phyloP scores from a whole-genome alignment of 768 basidiomycete species.

The Lentinula detonsa region DNA sequence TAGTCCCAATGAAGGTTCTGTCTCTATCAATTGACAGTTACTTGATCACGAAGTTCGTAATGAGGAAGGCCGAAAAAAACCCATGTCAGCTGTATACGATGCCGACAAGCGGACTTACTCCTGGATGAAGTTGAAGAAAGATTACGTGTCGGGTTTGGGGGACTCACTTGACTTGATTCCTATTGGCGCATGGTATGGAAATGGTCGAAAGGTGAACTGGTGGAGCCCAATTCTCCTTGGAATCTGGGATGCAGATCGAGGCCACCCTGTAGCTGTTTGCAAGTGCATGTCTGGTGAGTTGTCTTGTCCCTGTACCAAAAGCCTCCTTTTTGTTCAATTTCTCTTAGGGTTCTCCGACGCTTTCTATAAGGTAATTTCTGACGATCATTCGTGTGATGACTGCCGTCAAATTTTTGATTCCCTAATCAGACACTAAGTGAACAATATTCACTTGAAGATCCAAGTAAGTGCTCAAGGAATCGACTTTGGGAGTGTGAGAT shows the following conservation, averaged over 20 bases:
- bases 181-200: slow-evolving; percentile 84
- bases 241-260: slow-evolving; percentile 59
- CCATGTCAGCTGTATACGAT: slow-evolving; percentile 83
- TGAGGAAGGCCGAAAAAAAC: slow-evolving; percentile 47
- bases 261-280: slow-evolving; percentile 69
- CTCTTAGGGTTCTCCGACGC: slow-evolving; percentile 68
- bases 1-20: slow-evolving; percentile 8
- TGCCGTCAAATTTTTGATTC: slow-evolving; percentile 1
- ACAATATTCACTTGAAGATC: slow-evolving; percentile 53
- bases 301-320: neutral
- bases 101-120: slow-evolving; percentile 80
- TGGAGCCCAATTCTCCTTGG: slow-evolving; percentile 88
- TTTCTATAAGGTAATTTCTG: slow-evolving; percentile 61
- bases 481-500: slow-evolving; percentile 57
- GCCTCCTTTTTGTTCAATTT: slow-evolving; percentile 1
- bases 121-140: slow-evolving; percentile 92
- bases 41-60: slow-evolving; percentile 48
- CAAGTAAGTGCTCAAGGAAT: slow-evolving; percentile 45
- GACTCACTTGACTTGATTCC: slow-evolving; percentile 71
- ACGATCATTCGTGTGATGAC: neutral
- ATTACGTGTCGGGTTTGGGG: slow-evolving; percentile 78
- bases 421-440: slow-evolving; percentile 49
- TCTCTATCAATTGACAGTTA: slow-evolving; percentile 35
- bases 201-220: slow-evolving; percentile 85
- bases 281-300: slow-evolving; percentile 82